Evolutionary conservation across 1,284 basidiomycete species (phyloP), one percentile per base, ranked within the genome.

Genomic region (Rhodofomes roseus): DNA sequence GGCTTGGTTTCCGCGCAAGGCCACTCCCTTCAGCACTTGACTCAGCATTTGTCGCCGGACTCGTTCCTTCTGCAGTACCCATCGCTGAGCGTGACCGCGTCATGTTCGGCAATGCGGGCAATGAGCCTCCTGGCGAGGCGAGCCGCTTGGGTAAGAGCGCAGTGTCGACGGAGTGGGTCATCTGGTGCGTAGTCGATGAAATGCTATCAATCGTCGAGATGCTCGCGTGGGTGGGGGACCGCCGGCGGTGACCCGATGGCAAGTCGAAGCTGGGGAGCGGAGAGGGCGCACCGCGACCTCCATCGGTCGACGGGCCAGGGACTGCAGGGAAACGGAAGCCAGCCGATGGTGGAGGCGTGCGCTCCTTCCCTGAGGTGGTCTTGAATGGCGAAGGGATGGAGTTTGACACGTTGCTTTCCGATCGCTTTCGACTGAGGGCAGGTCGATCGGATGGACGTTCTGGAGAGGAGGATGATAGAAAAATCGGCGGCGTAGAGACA

Each of bases 81-180:
- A 81, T 83, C 7, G 82, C 78, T 9, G 85, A 85, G 40, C 80
- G 78, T 27, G 81, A 74, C 56, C 83, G 77, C 25, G 75, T 69
- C 18, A 84, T 73, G 0, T 75, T 71, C 20, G 76, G 72, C 14
- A 77, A 72, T 3, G 70, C 65, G 20, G 76, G 68, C 6, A 73
- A 67, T 25, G 73, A 68, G 22, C 68, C 70, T 8, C 69, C 68
- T 12, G 68, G 71, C 54, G 73, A 72, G 16, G 72, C 69, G 14
- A 74, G 74, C 46, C 74, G 71, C 12, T 70, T 62, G 39, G 68
- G 71, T 37, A 71, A 56, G 31, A 67, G 61, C n/a, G 77, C 74
- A 0, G 74, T 77, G 67, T 87, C 86, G 20, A 86, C 70, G 1
- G 86, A 87, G 64, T 78, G 78, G 0, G 83, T 78, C 4, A 76